Evolutionary conservation across 2,329 filamentous ascomycete species (phyloP), one percentile per base, ranked within the genome.

Genomic region (Sordariomycetes sp.): DNA sequence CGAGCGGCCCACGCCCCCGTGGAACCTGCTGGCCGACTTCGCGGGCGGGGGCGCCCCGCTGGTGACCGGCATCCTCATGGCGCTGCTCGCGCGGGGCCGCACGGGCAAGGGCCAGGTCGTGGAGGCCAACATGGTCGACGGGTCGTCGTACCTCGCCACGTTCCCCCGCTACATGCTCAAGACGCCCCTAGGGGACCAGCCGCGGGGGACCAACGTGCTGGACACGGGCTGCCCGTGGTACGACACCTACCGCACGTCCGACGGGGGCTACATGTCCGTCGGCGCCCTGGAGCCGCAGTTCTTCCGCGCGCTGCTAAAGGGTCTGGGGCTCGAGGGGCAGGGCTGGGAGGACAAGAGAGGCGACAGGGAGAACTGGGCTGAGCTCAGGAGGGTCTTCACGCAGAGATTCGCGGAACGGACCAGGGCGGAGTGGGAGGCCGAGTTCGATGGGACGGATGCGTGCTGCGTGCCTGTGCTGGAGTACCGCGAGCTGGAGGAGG

Each of bases 111-210:
- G 93, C 0, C 93, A 97, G 72, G 86, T 97, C 14, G 91, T 97
- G 10, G 90, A 97, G 73, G 90, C 89, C 18, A 97, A 96, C 71
- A 97, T 97, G 93, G 93, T 97, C 14, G 93, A 97, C 73, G 93
- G 93, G 10, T 83, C 81, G 24, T 82, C 85, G 40, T 93, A 93
- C 70, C 74, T 97, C 28, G 86, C 87, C 1, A 87, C 85, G 0
- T 93, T 93, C 73, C 86, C 89, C 56, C 79, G 93, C 37, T 75
- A 95, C 61, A 77, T 78, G 32, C 76, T 79, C 61, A 85, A 86
- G 67, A 85, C 77, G 7, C 78, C 81, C 1, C 68, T 85, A 46
- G 92, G 90, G 76, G 69, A 75, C 64, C 70, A 70, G 3, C 78
- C 82, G 28, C 77, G 92, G 54, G 93, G 93, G 0, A 77, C 79